Evolutionary conservation across 352 stramenopile genomes (phyloP), one percentile per base, ranked within the genome.

Genomic region (Saprolegnia diclina): DNA sequence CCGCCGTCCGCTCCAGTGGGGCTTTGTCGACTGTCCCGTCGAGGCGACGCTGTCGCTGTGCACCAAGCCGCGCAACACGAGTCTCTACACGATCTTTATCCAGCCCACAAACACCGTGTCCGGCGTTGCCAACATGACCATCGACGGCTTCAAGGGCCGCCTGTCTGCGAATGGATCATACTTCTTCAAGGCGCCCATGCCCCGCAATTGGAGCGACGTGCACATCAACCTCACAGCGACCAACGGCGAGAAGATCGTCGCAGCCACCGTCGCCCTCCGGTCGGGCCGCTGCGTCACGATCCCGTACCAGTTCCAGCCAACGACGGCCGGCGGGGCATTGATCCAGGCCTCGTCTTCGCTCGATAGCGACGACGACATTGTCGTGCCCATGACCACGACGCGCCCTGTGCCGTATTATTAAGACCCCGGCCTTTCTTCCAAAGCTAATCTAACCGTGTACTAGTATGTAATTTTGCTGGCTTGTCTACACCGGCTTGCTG

Each of bases 1-100:
- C 7, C 22, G 52, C 32, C 38, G 38, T 45, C 38, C 7, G 32
- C 52, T 16, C 76, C 62, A 74, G 11, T 92, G 83, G 83, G 64
- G 72, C 29, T 92, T 89, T 56, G 81, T 90, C 29, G 82, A 89
- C 65, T 92, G 84, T 65, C 82, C 80, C 1, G 61, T 84, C 32
- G 24, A 63, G 40, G 82, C 84, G 38, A 71, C 80, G 24, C 77
- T 85, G 38, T 83, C 85, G 48, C 83, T 88, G 44, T 90, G 81
- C 73, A 74, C 81, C 59, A 62, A 29, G 57, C 72, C 29, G 72
- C 52, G 32, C 52, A 76, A n/a, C 82, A 77, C 37, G 67, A 90
- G 46, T 70, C 64, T 88, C 64, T 82, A 85, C 46, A 90, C 80
- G 66, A 73, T 89, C 65, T 79, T 79, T 16, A 72, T 90, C 11